Evolutionary conservation across 192 early-diverging fungal species (phyloP).

Genomic region (Mortierella antarctica): DNA sequence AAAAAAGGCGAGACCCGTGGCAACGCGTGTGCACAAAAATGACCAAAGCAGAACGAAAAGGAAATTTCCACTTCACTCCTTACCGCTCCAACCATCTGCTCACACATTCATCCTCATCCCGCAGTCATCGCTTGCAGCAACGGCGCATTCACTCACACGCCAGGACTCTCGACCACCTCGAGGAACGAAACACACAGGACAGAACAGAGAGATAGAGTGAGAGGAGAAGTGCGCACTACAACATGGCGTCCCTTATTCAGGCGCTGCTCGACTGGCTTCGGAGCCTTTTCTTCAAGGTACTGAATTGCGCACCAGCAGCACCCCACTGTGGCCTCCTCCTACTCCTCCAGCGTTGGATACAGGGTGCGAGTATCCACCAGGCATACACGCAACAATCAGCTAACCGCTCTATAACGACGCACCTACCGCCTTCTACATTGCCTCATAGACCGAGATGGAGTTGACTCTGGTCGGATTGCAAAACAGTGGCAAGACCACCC

Average conservation of each 20-base stretch:
- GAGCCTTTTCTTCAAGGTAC: slow-evolving; percentile 84
- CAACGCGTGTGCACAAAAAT: too few species aligned
- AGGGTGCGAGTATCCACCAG: too few species aligned
- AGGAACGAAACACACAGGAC: background rate
- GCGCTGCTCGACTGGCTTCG: slow-evolving; percentile 78
- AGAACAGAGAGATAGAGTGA: background rate
- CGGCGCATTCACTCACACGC: background rate
- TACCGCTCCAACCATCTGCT: slow-evolving; percentile 4
- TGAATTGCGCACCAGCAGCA: background rate
- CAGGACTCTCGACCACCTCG: background rate
- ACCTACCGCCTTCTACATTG: background rate
- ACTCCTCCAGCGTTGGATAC: too few species aligned
- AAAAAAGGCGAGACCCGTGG: too few species aligned
- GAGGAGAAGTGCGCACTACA: background rate
- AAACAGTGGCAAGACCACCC: slow-evolving; percentile 88
- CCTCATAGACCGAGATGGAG: slow-evolving; percentile 82
- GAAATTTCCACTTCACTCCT: background rate
- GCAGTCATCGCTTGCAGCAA: too few species aligned
- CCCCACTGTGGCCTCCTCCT: background rate
- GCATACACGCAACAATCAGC: background rate
- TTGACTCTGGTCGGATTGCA: slow-evolving; percentile 88
- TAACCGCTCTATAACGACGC: background rate
- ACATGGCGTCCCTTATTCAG: slow-evolving; percentile 68
- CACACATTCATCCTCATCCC: slow-evolving; percentile 6
- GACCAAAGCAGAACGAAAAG: too few species aligned